Conservation (phyloP, 768 basidiomycete genomes). For the Phanerochaete carnosa region DNA sequence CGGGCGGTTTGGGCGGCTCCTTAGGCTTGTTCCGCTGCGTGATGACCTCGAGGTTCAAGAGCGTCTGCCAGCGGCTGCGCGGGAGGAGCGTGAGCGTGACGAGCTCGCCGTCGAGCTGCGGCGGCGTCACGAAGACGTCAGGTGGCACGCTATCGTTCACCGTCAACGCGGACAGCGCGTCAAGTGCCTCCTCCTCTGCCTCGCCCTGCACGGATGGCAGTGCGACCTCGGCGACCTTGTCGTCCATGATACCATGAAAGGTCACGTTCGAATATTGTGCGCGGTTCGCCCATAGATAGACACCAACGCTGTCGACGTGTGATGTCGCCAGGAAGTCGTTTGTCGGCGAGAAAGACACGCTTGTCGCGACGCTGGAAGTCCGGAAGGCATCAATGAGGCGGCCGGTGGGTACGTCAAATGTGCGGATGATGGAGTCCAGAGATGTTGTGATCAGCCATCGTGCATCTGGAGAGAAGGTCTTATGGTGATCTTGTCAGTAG, state of each 20-base stretch:
- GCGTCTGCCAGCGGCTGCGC: conserved; percentile 91
- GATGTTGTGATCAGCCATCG: conserved; percentile 90
- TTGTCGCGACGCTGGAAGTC: conserved; percentile 84
- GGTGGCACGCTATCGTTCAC: conserved; percentile 50
- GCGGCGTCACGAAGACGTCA: conserved; percentile 81
- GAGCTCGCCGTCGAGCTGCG: conserved; percentile 86
- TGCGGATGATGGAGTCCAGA: conserved; percentile 88
- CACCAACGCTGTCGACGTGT: conserved; percentile 91
- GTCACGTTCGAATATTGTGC: conserved; percentile 89
- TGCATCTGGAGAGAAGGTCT: conserved; percentile 95
- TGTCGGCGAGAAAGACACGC: conserved; percentile 89
- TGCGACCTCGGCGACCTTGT: conserved; percentile 60
- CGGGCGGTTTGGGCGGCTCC: conserved; percentile 91
- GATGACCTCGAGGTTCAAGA: conserved; percentile 95
- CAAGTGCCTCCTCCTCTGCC: conserved; percentile 77
- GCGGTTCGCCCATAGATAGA: conserved; percentile 98
- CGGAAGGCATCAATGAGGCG: conserved; percentile 89
- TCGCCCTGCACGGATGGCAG: conserved; percentile 85
- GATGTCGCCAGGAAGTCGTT: conserved; percentile 95
- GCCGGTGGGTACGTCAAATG: conserved; percentile 94
- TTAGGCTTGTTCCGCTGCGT: conserved; percentile 96
- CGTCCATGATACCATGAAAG: conserved; percentile 76
- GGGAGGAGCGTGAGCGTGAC: conserved; percentile 91
- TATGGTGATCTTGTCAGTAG: neutral
- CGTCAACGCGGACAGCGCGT: conserved; percentile 63